Evolutionary conservation across 176 grass and related monocot genomes (phyloP), one percentile per base, ranked within the genome.

Genomic region (Zoysia pacifica): DNA sequence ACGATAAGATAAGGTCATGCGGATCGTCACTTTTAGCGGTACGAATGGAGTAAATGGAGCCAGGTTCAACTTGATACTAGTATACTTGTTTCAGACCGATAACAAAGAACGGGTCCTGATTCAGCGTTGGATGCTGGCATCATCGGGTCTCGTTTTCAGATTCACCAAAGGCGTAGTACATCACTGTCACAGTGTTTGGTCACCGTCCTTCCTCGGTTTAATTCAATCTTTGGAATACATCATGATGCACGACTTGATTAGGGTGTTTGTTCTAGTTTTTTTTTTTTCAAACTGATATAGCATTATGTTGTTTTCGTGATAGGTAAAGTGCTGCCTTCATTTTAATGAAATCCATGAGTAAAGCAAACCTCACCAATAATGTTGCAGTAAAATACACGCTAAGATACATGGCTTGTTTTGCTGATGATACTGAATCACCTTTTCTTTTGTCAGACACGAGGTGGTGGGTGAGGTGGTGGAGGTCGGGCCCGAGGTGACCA

Each of bases 381-480:
- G 47, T 63, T 28, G 28, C 28, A 28, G 28, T 28, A 28, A 28
- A 28, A 64, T 37, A n/a, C n/a, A 6, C 60, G 52, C 69, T 28
- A 14, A 15, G 2, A n/a, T 28, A 28, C 11, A 42, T 70, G 55
- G 39, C 1, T 10, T 75, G n/a, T 12, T 43, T 65, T 72, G 14
- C 62, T 40, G 64, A 48, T 69, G 69, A 52, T 28, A 28, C 15
- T 41, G 42, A 37, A 38, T 66, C 28, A 28, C 28, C 4, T 55
- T 1, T 5, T 55, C 4, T 19, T 58, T 47, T 72, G 64, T 19
- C 87, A 98, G 96, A 50, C 96, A 99, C 42, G 96, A 99, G 81
- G 92, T 99, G 19, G 96, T 95, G 11, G 96, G 96, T 1, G 92
- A 99, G 86, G 96, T 99, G 72, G 84, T 82, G 46, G 96, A 95